Evolutionary conservation across 352 stramenopile species (phyloP), one percentile per base, ranked within the genome.

Genomic region (Pythium volutum): DNA sequence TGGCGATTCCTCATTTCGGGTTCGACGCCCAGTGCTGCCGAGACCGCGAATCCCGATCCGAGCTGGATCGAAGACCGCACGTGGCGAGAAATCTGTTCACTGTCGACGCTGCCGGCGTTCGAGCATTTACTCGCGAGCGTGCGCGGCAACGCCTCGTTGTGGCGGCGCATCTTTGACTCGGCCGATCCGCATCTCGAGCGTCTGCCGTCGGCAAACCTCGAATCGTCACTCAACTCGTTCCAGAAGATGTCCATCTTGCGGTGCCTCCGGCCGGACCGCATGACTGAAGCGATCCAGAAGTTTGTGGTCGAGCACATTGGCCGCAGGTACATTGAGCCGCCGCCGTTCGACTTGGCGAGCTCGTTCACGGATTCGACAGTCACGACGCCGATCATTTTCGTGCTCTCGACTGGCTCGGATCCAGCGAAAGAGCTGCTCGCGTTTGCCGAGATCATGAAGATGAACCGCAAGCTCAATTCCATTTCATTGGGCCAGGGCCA

Each of bases 1-100:
- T 98, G 94, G 94, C 78, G 85, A 0, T 98, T 98, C 62, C 76
- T 98, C 11, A 97, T 98, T 53, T 92, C 87, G 4, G 94, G 90
- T 0, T 93, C 84, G 0, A 86, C 79, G 2, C 69, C 77, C 1
- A 80, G 48, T 61, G 64, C 70, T 2, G 52, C 77, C 38, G 89
- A 95, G 47, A 87, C 94, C n/a, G 88, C 91, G 48, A 90, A 90
- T 43, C 81, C 84, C 8, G 71, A 75, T 41, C 34, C 67, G 2
- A 68, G 23, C 18, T 77, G 70, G 70, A 78, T 81, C 34, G 73
- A 81, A 62, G 70, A 81, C 55, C 64, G 73, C 20, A 74, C 69
- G 39, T 81, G 70, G 68, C 56, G 64, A 49, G 73, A 81, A 27
- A 63, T 81, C 23, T 79, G 73, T 26, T 62, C 65, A 18, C 59